phyloP scores from a whole-genome alignment of 331 rosid species.

The Erythrophleum ivorense region DNA sequence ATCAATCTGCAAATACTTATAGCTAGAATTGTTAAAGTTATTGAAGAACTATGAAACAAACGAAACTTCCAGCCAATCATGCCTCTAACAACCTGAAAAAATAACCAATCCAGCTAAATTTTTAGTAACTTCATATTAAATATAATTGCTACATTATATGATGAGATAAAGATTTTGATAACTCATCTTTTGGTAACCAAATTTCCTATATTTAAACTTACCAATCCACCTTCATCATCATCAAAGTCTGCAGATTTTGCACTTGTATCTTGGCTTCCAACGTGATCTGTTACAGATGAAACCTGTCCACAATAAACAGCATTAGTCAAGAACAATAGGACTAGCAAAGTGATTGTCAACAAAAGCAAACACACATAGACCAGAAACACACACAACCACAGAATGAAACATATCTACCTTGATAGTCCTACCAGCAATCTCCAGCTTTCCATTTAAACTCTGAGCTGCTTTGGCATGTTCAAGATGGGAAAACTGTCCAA shows the following conservation, averaged over 20 bases:
- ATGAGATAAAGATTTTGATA: constrained; percentile 7
- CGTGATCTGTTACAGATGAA: constrained; percentile 95
- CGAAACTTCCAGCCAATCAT: constrained; percentile 33
- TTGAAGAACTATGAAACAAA: constrained; percentile 27
- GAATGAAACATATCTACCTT: constrained; percentile 58
- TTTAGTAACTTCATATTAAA: constrained; percentile 8
- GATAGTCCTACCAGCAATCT: constrained; percentile 92
- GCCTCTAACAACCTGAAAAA: constrained; percentile 37
- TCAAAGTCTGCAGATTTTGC: constrained; percentile 97
- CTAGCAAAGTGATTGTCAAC: neutral
- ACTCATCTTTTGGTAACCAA: neutral
- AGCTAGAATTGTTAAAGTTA: constrained; percentile 4
- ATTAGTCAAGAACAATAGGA: constrained; percentile 32
- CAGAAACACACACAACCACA: constrained; percentile 1
- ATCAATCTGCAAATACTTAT: constrained; percentile 25
- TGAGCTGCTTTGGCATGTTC: constrained; percentile 98
- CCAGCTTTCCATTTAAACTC: constrained; percentile 95
- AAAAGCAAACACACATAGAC: neutral
- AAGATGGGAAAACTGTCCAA: constrained; percentile 83
- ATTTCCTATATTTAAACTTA: constrained; percentile 47
- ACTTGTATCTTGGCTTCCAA: constrained; percentile 83
- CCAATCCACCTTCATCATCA: constrained; percentile 99
- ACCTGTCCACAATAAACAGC: constrained; percentile 57
- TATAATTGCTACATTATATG: neutral
- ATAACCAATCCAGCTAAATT: constrained; percentile 27